These are phyloP conservation scores for Pichia rugopelliculosa DNA, from an alignment of 805 yeast species.

Conservation along the genomic window DNA sequence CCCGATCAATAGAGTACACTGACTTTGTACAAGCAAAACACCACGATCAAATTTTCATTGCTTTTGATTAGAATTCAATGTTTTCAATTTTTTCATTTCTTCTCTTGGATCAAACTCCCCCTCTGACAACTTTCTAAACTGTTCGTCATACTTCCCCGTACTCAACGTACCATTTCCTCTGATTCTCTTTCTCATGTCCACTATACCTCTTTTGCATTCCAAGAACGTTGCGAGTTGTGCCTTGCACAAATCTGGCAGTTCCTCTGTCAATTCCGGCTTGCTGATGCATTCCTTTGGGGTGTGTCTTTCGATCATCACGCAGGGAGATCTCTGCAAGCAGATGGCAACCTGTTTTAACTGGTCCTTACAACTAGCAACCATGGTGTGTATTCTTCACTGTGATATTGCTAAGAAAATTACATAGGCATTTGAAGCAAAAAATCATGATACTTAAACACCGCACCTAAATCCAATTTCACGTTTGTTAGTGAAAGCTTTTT, in stretches of 20 bases:
- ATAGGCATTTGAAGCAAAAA: neutral
- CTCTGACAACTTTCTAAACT: conserved; percentile 64
- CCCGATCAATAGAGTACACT: neutral
- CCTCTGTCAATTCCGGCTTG: conserved; percentile 65
- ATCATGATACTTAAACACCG: neutral
- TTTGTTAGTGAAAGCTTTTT: too few relatives aligned
- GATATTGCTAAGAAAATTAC: neutral
- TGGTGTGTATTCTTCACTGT: conserved; percentile 20
- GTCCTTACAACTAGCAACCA: conserved; percentile 83
- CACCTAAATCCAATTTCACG: too few relatives aligned
- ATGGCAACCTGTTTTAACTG: conserved; percentile 93
- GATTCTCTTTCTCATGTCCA: conserved; percentile 86
- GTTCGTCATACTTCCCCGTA: conserved; percentile 87
- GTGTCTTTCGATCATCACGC: conserved; percentile 84
- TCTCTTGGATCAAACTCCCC: conserved; percentile 81
- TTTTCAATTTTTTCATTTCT: conserved; percentile 66
- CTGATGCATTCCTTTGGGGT: conserved; percentile 85
- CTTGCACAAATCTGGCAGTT: conserved; percentile 80
- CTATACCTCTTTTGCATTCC: conserved; percentile 86
- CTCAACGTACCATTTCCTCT: conserved; percentile 91
- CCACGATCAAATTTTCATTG: conserved; percentile 15
- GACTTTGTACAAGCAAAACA: neutral
- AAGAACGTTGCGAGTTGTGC: conserved; percentile 79
- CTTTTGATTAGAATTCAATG: conserved; percentile 46
- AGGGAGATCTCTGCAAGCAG: conserved; percentile 92